Conservation (phyloP, 2,329 filamentous ascomycete genomes). For the Phaeosphaeriaceae sp. region DNA sequence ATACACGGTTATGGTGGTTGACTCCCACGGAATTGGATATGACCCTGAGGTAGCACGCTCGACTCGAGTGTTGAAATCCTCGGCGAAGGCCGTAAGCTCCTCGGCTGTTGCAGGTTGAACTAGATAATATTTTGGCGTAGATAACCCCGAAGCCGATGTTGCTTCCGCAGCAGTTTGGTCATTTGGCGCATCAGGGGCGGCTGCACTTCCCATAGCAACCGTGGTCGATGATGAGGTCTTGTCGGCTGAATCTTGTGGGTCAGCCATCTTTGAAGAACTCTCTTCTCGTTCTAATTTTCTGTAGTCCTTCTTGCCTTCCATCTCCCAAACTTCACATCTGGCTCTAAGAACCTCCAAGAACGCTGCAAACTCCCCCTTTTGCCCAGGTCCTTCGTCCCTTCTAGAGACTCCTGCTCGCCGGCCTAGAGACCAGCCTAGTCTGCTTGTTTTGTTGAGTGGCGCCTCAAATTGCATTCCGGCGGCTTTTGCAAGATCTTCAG, state of each 20-base stretch:
- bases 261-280: neutral
- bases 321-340: conserved; percentile 83
- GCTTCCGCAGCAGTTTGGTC: conserved; percentile 3
- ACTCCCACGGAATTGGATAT: conserved; percentile 55
- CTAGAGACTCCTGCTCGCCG: conserved; percentile 54
- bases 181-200: neutral
- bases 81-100: conserved; percentile 25
- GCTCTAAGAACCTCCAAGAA: conserved; percentile 80
- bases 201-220: neutral
- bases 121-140: conserved; percentile 45
- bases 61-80: conserved; percentile 29
- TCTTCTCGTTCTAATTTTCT: conserved; percentile 58
- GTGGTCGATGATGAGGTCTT: neutral
- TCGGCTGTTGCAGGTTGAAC: conserved; percentile 35
- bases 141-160: conserved; percentile 4
- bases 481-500: conserved; percentile 79
- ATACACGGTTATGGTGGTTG: conserved; percentile 62
- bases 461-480: conserved; percentile 72
- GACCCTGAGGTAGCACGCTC: conserved; percentile 22
- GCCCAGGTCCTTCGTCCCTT: conserved; percentile 43
- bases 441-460: conserved; percentile 54
- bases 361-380: conserved; percentile 74
- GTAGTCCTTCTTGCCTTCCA: conserved; percentile 76
- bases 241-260: neutral
- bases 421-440: conserved; percentile 53